Base-by-base conservation (phyloP, 2,329 filamentous ascomycete genomes). In the Aspergillus sp. region DNA sequence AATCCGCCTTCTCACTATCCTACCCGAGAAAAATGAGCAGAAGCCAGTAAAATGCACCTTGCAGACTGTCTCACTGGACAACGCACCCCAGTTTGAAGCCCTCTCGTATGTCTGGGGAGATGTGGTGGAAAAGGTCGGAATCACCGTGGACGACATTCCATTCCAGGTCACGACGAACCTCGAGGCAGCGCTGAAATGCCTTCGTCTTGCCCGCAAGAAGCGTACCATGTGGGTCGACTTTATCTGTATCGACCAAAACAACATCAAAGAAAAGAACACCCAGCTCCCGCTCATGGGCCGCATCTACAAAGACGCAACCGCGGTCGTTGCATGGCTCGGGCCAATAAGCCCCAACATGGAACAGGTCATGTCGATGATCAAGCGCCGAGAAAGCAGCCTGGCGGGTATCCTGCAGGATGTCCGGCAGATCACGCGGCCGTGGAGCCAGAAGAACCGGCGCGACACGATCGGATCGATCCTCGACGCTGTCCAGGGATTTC, bases 21-120 rank as follows among this genome's bases (percentile, higher is more conserved):
- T 35, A 3, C 50, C 50, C 13, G 32, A 44, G 11, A 48, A 41
- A 11, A 7, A 30, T n/a, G 38, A 35, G 44, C 13, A 45, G 2
- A 20, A 20, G 7, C 50, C 38, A 13, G 20, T 52, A 8, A n/a
- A 38, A 38, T 47, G 50, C 36, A 36, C 45, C n/a, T 19, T 52
- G 19, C 45, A 47, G 30, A 43, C 35, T 20, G 40, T 49, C 4
- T 52, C 50, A 20, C 50, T 52, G 9, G 35, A 52, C 20, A 17
- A 49, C n/a, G 5, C 24, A 4, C 50, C 45, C 7, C 13, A 48
- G 20, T 52, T 52, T 24, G 50, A 52, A 16, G 45, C 50, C 11
- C 45, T 52, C 19, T 52, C 50, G 6, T 52, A 52, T 45, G 45
- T 43, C 32, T 52, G 50, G 50, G 50, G 50, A 9, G 30, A 24